Conservation (phyloP, 176 grass and related monocot species). For the Aegilops speltoides region DNA sequence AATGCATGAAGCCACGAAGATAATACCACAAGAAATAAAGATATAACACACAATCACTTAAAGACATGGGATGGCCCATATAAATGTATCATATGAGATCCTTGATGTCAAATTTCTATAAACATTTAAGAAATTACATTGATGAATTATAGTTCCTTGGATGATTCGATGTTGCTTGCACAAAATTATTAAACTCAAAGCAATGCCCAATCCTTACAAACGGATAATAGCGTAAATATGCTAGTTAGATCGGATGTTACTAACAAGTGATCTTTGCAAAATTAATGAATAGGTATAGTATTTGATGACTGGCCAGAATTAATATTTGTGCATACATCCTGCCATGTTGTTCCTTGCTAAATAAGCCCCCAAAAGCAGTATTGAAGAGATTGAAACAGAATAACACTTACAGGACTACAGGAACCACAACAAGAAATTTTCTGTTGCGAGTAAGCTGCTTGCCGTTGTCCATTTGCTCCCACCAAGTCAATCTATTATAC, state of each 20-base stretch:
- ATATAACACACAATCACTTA: not conserved
- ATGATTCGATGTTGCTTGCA: not conserved
- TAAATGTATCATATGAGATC: not conserved
- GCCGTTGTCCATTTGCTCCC: slow-evolving; percentile 94
- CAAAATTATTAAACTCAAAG: not conserved
- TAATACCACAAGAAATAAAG: not conserved
- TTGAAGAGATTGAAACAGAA: not conserved
- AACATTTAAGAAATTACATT: not conserved
- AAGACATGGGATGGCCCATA: not conserved
- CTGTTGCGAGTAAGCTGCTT: slow-evolving; percentile 92
- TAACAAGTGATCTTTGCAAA: not conserved
- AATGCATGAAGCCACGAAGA: not conserved
- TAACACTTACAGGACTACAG: slow-evolving; percentile 69
- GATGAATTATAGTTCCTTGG: not conserved
- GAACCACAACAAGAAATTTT: slow-evolving; percentile 82
- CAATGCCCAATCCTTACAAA: slow-evolving; percentile 1
- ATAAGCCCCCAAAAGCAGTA: not conserved
- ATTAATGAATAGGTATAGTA: not conserved
- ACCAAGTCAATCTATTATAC: slow-evolving; percentile 86
- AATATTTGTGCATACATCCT: not conserved
- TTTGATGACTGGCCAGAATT: not conserved
- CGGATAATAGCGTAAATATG: not conserved
- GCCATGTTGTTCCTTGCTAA: not conserved
- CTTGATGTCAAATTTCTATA: not conserved
- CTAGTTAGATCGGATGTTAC: not conserved